phyloP scores from a whole-genome alignment of 441 rosid species.

The Melianthus villosus region DNA sequence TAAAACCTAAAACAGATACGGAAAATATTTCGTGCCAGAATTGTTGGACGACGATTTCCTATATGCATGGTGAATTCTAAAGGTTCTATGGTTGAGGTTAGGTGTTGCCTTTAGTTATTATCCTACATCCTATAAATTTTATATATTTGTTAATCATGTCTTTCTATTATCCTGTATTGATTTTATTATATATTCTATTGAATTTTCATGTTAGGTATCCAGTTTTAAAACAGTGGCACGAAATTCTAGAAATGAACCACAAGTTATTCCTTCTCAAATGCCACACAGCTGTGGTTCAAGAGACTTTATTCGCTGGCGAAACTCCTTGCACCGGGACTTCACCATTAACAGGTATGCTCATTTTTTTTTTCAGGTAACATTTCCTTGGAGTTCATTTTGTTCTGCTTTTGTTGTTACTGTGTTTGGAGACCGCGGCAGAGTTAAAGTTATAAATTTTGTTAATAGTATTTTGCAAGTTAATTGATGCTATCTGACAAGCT shows the following conservation, averaged over 20 bases:
- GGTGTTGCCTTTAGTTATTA: too few species aligned
- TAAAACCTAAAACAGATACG: too few species aligned
- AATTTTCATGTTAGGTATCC: constrained; percentile 1
- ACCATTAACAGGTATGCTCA: constrained; percentile 67
- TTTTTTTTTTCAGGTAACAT: constrained; percentile 5
- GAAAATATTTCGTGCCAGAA: too few species aligned
- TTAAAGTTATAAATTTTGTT: too few species aligned
- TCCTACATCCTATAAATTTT: too few species aligned
- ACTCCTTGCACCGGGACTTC: constrained; percentile 70
- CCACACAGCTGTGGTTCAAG: constrained; percentile 30
- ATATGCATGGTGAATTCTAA: constrained; percentile 69
- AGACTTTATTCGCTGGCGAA: constrained; percentile 58
- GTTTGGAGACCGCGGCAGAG: too few species aligned
- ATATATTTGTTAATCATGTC: background rate
- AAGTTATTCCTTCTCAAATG: constrained; percentile 17
- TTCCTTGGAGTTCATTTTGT: too few species aligned
- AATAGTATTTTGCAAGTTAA: too few species aligned
- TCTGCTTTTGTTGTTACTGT: too few species aligned
- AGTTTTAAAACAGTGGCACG: constrained; percentile 88
- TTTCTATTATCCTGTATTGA: background rate
- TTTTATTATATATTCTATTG: background rate
- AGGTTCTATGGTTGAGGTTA: constrained; percentile 52
- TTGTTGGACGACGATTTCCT: constrained; percentile 74
- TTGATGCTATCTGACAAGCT: too few species aligned
- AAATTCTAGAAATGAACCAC: constrained; percentile 16